These are phyloP conservation scores for Candida xiaguanensis DNA, from an alignment of 805 yeast genomes.

Conservation along the genomic window DNA sequence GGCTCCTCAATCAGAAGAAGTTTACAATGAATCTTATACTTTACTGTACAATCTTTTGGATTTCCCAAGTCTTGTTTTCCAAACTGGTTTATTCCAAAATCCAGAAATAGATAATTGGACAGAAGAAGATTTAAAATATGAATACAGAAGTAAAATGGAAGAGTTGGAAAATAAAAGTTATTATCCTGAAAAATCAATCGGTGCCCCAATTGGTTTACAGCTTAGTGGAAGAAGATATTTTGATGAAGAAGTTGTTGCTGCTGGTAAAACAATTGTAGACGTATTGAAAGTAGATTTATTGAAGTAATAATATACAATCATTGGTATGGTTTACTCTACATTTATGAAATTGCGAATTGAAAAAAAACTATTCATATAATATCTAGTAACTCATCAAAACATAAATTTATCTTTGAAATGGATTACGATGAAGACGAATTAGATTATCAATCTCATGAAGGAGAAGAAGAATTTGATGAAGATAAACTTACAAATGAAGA, in stretches of 20 bases:
- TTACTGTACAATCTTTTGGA: constrained; percentile 70
- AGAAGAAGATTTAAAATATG: constrained; percentile 23
- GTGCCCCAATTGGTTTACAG: constrained; percentile 55
- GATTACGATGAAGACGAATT: constrained; percentile 13
- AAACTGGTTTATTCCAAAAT: constrained; percentile 60
- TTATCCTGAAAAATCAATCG: constrained; percentile 42
- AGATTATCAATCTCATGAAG: constrained; percentile 10
- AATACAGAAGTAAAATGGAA: constrained; percentile 45
- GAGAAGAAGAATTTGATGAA: constrained; percentile 31
- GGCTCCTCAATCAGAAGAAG: constrained; percentile 62
- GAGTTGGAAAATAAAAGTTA: constrained; percentile 45
- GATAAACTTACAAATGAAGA: constrained; percentile 37
- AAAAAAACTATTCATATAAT: background rate
- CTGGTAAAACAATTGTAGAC: constrained; percentile 36
- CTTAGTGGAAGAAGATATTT: constrained; percentile 50
- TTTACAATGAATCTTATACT: constrained; percentile 79
- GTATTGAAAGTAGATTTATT: constrained; percentile 16
- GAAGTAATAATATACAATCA: background rate
- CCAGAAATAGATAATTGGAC: constrained; percentile 49
- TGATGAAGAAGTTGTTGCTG: constrained; percentile 56
- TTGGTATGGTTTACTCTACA: too few species aligned
- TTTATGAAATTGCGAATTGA: too few species aligned
- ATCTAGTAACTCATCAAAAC: background rate
- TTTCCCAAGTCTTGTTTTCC: constrained; percentile 61
- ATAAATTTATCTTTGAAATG: constrained; percentile 4